Evolutionary conservation across 495 filamentous ascomycete species (phyloP).

Genomic region (Aspergillus funiculosus): DNA sequence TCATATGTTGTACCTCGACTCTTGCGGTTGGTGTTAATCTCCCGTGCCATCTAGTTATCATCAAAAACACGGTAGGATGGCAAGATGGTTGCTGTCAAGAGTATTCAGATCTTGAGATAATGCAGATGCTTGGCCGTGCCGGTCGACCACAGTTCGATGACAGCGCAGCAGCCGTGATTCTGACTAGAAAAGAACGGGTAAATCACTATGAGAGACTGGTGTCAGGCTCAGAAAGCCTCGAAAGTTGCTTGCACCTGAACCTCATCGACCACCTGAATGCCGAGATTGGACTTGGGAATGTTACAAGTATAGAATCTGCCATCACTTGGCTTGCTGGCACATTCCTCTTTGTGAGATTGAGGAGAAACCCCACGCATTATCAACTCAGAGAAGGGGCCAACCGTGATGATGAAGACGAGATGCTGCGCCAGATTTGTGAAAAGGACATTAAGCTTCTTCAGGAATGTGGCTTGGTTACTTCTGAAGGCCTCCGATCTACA

Average conservation of each 20-base stretch:
- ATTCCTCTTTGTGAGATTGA: constrained; percentile 79
- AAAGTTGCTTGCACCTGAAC: constrained; percentile 83
- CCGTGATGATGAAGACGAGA: constrained; percentile 54
- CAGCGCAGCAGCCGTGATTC: constrained; percentile 77
- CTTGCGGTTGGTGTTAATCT: constrained; percentile 91
- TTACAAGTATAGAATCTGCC: constrained; percentile 64
- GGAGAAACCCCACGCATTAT: constrained; percentile 75
- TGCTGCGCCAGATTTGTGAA: constrained; percentile 73
- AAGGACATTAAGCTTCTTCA: constrained; percentile 68
- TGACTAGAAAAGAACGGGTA: constrained; percentile 67
- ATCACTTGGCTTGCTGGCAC: constrained; percentile 80
- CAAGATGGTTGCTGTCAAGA: constrained; percentile 60
- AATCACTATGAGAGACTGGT: constrained; percentile 75
- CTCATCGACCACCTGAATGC: constrained; percentile 92
- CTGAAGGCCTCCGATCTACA: constrained; percentile 55
- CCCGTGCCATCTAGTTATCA: constrained; percentile 85
- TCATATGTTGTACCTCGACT: constrained; percentile 95
- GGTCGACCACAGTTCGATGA: constrained; percentile 91
- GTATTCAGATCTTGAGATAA: constrained; percentile 88
- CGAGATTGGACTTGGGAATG: constrained; percentile 80
- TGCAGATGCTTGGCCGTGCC: constrained; percentile 97
- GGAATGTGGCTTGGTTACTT: constrained; percentile 52
- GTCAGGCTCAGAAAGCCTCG: constrained; percentile 73
- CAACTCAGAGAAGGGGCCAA: constrained; percentile 57
- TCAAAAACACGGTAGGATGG: constrained; percentile 83